Percentiles rank a stretch among this genome's conserved stretches.
phyloP scores from a whole-genome alignment of 2,329 filamentous ascomycete species.

The Periconia sp. region DNA sequence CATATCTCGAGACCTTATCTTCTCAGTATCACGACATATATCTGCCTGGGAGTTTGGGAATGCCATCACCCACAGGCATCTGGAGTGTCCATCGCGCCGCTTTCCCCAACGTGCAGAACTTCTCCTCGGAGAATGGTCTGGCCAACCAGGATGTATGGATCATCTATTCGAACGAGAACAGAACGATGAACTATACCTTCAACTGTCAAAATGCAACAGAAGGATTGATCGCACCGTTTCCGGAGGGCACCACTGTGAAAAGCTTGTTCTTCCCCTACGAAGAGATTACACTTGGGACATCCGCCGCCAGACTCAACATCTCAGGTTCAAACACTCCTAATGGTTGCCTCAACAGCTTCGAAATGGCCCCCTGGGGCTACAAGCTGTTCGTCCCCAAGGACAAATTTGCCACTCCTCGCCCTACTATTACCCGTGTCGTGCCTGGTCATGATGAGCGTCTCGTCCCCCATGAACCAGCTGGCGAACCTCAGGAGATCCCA shows the following conservation, averaged over 20 bases:
- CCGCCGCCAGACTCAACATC: slow-evolving; percentile 44
- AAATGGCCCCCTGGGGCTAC: slow-evolving; percentile 59
- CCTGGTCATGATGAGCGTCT: slow-evolving; percentile 64
- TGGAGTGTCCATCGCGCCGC: slow-evolving; percentile 61
- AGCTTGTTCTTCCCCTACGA: slow-evolving; percentile 66
- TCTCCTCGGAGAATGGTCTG: slow-evolving; percentile 39
- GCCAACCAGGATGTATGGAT: slow-evolving; percentile 56
- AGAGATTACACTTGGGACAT: slow-evolving; percentile 53
- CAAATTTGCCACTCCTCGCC: slow-evolving; percentile 54
- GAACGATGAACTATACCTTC: slow-evolving; percentile 57
- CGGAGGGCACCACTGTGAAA: slow-evolving; percentile 57
- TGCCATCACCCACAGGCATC: slow-evolving; percentile 42
- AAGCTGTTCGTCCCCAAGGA: slow-evolving; percentile 60
- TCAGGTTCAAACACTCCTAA: slow-evolving; percentile 46
- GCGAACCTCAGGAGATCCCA: slow-evolving; percentile 48
- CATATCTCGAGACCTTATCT: slow-evolving; percentile 57
- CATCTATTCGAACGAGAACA: slow-evolving; percentile 54
- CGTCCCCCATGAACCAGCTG: slow-evolving; percentile 48
- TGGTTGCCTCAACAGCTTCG: slow-evolving; percentile 58
- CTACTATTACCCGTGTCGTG: slow-evolving; percentile 61
- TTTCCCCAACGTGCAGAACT: slow-evolving; percentile 55
- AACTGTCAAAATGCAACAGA: slow-evolving; percentile 55
- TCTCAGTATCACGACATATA: slow-evolving; percentile 51
- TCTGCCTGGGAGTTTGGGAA: slow-evolving; percentile 21
- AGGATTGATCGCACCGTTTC: slow-evolving; percentile 61